A percentile compares a stretch with the other conserved stretches of the same genome.
These are phyloP conservation scores for Chytriomyces sp. DNA, from an alignment of 192 early-diverging fungal species.

Conservation along the genomic window DNA sequence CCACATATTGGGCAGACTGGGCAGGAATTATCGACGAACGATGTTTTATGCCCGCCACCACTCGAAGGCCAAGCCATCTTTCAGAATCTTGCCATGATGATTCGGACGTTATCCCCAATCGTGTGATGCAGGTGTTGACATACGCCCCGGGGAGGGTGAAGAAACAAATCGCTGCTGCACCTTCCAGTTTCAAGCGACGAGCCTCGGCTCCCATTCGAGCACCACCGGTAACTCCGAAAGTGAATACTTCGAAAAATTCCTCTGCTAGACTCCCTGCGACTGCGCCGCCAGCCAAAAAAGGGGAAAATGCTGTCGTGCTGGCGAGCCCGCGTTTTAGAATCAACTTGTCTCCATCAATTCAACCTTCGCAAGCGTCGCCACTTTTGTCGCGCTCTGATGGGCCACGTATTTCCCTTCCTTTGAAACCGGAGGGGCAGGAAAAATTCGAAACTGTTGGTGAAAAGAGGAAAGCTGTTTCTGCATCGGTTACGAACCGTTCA, in stretches of 20 bases:
- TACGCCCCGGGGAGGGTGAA: background rate
- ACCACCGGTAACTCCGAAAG: background rate
- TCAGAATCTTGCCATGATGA: background rate
- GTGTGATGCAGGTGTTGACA: background rate
- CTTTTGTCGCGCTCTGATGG: no score
- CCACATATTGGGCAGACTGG: conserved; percentile 35
- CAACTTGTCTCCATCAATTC: background rate
- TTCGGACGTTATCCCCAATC: conserved; percentile 7
- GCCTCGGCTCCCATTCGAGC: background rate
- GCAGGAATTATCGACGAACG: background rate
- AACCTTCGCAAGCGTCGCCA: background rate
- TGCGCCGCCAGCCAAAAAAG: background rate
- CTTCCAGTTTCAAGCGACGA: background rate
- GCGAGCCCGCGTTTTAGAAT: background rate
- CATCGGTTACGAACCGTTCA: no score
- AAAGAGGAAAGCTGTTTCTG: no score
- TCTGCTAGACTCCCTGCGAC: background rate
- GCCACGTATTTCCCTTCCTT: no score
- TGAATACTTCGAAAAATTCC: background rate
- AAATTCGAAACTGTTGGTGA: no score
- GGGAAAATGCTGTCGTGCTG: background rate
- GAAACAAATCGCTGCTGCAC: background rate
- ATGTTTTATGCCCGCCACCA: background rate
- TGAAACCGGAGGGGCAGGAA: no score
- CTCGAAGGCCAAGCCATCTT: background rate